Evolutionary conservation across 2,329 filamentous ascomycete genomes (phyloP).

Genomic region (Pseudocercospora ulei): DNA sequence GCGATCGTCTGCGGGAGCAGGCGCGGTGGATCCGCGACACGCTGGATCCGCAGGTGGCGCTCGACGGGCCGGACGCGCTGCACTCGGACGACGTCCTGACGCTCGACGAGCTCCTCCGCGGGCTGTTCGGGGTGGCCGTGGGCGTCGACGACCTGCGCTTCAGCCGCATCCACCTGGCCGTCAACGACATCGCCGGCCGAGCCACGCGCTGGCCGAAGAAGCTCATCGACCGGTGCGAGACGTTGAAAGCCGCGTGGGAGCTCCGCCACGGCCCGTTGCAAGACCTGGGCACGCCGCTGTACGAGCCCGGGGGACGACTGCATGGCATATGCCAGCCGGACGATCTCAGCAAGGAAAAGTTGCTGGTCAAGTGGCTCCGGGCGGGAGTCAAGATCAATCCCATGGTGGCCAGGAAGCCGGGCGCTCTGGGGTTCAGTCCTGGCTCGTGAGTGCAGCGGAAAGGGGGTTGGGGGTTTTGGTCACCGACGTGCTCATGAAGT

Average conservation of each 20-base stretch:
- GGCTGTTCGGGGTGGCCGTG: slow-evolving; percentile 27
- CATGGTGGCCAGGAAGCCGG: slow-evolving; percentile 34
- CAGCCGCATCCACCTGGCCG: slow-evolving; percentile 42
- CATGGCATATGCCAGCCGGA: slow-evolving; percentile 36
- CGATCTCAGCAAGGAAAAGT: slow-evolving; percentile 36
- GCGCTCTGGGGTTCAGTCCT: slow-evolving; percentile 40
- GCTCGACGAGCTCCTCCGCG: slow-evolving; percentile 38
- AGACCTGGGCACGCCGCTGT: slow-evolving; percentile 37
- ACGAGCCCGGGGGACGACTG: slow-evolving; percentile 39
- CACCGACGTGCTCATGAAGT: background rate
- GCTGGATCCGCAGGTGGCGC: slow-evolving; percentile 41
- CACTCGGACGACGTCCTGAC: slow-evolving; percentile 39
- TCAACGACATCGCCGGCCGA: slow-evolving; percentile 38
- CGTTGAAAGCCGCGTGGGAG: slow-evolving; percentile 37
- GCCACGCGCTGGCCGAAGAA: slow-evolving; percentile 43
- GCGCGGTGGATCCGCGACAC: slow-evolving; percentile 43
- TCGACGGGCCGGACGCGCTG: slow-evolving; percentile 39
- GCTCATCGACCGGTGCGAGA: slow-evolving; percentile 41
- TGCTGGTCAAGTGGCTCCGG: slow-evolving; percentile 30
- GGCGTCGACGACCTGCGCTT: slow-evolving; percentile 35
- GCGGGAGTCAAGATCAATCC: slow-evolving; percentile 28
- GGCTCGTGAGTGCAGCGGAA: slow-evolving; percentile 36
- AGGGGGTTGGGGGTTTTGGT: background rate
- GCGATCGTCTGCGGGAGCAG: slow-evolving; percentile 33
- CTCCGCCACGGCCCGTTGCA: slow-evolving; percentile 32